Base-by-base conservation (phyloP, 2,329 filamentous ascomycete genomes). In the Pseudogymnoascus sp. region DNA sequence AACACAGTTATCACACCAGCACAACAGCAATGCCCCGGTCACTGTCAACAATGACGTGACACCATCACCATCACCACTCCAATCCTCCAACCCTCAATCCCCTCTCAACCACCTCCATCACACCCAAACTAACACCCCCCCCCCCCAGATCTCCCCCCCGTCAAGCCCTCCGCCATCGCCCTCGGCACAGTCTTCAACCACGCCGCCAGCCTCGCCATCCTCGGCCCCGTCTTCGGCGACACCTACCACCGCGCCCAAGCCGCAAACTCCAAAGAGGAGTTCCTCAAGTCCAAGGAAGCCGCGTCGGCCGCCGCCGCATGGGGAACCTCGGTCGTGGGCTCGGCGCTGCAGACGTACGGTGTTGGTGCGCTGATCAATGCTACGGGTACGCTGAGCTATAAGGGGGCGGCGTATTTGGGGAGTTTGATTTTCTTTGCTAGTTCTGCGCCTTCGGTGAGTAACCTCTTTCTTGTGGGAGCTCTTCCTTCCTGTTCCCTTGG, bases 81-180 rank as follows among this genome's bases (percentile, higher is more conserved):
- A 21, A 63, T 41, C 39, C 21, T 14, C 41, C 2, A 23, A 57
- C 19, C 31, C 16, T 57, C 25, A 21, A 60, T 41, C 21, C 14
- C 41, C 10, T 2, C 25, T 23, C 16, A 51, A 63, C 10, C 43
- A n/a, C 41, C 51, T 23, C 13, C 16, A n/a, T n/a, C n/a, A n/a
- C 11, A 8, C 48, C 25, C 28, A 62, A 62, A 34, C 65, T 68
- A 62, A 68, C 41, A 16, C 51, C 31, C 11, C 21, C 62, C 21
- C 62, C 64, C 61, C 36, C 23, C 63, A 75, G 73, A 90, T 76
- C 83, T 90, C 64, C 88, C 88, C 71, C 82, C 93, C 71, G 95
- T 99, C 75, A 98, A 97, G 89, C 95, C 95, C 72, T 97, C 93
- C 75, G 93, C 95, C 74, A 96, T 99, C 75, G 95, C 93, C 75